Evolutionary conservation across 192 early-diverging fungal genomes (phyloP).

Genomic region (Coemansia sp.): DNA sequence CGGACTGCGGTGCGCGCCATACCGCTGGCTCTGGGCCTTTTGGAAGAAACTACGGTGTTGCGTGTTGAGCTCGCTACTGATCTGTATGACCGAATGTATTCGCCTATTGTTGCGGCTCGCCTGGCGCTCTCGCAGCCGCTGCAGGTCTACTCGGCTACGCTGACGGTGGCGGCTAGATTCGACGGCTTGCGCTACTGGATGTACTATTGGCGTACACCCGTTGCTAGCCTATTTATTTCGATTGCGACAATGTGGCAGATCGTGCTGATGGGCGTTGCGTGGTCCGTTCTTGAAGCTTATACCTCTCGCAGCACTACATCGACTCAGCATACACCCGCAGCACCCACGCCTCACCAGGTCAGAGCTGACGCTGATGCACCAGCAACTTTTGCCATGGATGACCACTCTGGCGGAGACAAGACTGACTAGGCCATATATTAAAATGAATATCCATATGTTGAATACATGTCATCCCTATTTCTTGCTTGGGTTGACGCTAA

Average conservation of each 20-base stretch:
- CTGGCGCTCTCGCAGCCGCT: constrained; percentile 59
- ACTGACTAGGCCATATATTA: background rate
- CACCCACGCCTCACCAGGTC: background rate
- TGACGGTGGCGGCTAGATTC: constrained; percentile 63
- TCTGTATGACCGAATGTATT: constrained; percentile 54
- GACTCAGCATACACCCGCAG: background rate
- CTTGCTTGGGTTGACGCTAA: background rate
- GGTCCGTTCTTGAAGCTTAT: constrained; percentile 51
- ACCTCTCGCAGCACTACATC: constrained; percentile 8
- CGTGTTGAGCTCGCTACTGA: constrained; percentile 57
- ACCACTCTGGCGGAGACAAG: background rate
- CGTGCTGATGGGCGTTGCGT: constrained; percentile 38
- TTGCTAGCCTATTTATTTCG: constrained; percentile 61
- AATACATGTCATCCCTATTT: background rate
- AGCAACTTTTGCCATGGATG: background rate
- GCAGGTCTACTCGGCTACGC: constrained; percentile 58
- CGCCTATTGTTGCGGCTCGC: constrained; percentile 55
- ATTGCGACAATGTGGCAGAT: constrained; percentile 61
- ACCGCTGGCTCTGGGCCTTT: constrained; percentile 56
- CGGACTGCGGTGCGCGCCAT: constrained; percentile 29
- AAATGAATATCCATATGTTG: background rate
- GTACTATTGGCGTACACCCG: constrained; percentile 72
- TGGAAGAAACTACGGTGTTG: constrained; percentile 54
- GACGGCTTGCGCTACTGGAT: constrained; percentile 74
- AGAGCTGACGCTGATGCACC: background rate